These are phyloP conservation scores for Skeletonema tropicum DNA, from an alignment of 108 stramenopile species.

Conservation along the genomic window DNA sequence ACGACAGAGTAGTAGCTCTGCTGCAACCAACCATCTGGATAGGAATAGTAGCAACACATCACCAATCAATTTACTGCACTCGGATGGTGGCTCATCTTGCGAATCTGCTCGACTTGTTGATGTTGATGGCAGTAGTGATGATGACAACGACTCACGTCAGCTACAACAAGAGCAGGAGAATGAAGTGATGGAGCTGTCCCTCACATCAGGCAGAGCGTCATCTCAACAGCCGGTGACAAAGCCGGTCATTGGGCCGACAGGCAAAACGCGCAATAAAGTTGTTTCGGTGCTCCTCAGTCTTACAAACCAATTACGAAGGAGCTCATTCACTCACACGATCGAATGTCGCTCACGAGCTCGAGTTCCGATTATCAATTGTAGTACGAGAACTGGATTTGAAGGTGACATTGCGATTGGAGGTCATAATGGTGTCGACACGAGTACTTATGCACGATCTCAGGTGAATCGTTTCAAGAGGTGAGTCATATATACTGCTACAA, in stretches of 20 bases:
- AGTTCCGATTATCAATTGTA: constrained; percentile 84
- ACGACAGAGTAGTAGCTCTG: constrained; percentile 11
- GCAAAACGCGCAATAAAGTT: constrained; percentile 51
- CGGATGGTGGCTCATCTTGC: constrained; percentile 3
- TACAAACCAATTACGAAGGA: constrained; percentile 44
- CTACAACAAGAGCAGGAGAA: neutral
- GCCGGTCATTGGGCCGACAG: constrained; percentile 53
- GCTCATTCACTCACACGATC: constrained; percentile 46
- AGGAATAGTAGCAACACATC: neutral
- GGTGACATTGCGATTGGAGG: constrained; percentile 84
- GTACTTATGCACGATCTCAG: constrained; percentile 62
- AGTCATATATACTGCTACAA: constrained; percentile 8
- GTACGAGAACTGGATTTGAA: constrained; percentile 71
- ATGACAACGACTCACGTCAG: constrained; percentile 12
- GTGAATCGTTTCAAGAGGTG: constrained; percentile 68
- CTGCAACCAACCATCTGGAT: neutral
- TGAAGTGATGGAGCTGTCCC: constrained; percentile 36
- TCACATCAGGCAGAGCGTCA: constrained; percentile 17
- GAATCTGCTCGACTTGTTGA: neutral
- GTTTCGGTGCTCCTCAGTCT: constrained; percentile 50
- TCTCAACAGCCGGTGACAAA: constrained; percentile 12
- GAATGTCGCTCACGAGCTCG: constrained; percentile 57
- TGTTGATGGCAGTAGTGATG: constrained; percentile 3
- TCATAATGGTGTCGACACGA: constrained; percentile 82
- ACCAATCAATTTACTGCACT: constrained; percentile 20